Evolutionary conservation across 1,284 basidiomycete genomes (phyloP).

Genomic region (Cutaneotrichosporon sp.): DNA sequence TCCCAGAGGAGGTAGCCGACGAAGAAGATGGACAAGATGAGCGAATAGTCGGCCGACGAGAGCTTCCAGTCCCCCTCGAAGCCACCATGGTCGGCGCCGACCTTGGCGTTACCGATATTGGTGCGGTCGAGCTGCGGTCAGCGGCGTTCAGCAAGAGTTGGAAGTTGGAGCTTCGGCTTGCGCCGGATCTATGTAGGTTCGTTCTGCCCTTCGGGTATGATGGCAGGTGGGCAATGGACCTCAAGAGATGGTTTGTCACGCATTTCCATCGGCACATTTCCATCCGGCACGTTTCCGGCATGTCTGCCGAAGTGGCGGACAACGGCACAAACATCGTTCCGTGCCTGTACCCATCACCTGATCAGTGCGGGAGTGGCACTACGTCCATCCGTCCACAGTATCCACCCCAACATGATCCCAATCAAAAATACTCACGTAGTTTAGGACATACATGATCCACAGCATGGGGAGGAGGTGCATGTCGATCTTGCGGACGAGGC

Average conservation of each 20-base stretch:
- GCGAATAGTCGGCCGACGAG: constrained; percentile 10
- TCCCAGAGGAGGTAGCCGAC: constrained; percentile 46
- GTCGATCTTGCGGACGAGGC: constrained; percentile 52
- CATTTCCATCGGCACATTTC: too few relatives aligned
- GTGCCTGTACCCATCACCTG: too few relatives aligned
- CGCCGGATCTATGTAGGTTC: too few relatives aligned
- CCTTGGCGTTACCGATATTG: constrained; percentile 32
- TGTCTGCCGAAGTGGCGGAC: too few relatives aligned
- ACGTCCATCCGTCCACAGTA: not conserved
- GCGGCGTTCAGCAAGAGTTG: not conserved
- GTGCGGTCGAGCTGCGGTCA: constrained; percentile 8
- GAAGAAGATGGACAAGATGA: constrained; percentile 49
- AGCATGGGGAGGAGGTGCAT: constrained; percentile 44
- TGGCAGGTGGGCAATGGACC: not conserved
- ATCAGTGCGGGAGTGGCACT: too few relatives aligned
- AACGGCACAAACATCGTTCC: too few relatives aligned
- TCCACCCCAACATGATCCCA: not conserved
- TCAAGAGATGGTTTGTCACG: too few relatives aligned
- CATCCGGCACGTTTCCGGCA: too few relatives aligned
- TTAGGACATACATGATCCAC: constrained; percentile 35
- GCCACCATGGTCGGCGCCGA: constrained; percentile 40
- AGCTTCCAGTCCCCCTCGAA: constrained; percentile 50
- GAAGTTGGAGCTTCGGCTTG: not conserved
- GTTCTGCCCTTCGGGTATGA: not conserved
- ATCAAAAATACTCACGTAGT: constrained; percentile 19